Evolutionary conservation across 2,329 filamentous ascomycete species (phyloP).

Genomic region (Exophiala spinifera): DNA sequence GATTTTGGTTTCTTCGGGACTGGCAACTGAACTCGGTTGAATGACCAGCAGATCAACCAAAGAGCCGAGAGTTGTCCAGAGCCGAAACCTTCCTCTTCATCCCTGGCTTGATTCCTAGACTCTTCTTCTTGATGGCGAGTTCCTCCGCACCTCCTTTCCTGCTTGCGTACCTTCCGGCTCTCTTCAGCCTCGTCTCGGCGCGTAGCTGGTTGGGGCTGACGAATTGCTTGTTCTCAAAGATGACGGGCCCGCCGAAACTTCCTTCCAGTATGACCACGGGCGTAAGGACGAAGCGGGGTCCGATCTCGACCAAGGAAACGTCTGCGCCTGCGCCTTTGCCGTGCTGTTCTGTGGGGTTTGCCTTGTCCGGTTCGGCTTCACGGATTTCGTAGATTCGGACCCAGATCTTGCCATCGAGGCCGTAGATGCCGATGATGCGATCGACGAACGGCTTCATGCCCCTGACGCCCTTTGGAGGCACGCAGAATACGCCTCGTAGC

Average conservation of each 20-base stretch:
- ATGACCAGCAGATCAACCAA: conserved; percentile 55
- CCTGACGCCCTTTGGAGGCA: conserved; percentile 74
- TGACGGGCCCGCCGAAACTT: conserved; percentile 90
- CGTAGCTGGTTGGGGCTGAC: conserved; percentile 94
- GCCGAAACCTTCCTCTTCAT: conserved; percentile 62
- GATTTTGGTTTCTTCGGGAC: no score
- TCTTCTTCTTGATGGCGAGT: conserved; percentile 68
- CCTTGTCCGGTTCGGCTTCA: conserved; percentile 54
- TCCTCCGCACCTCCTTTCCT: conserved; percentile 73
- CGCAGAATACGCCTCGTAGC: conserved; percentile 84
- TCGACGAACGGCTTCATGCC: conserved; percentile 96
- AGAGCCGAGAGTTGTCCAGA: conserved; percentile 71
- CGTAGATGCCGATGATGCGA: conserved; percentile 87
- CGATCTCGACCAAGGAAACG: conserved; percentile 84
- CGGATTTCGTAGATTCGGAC: conserved; percentile 90
- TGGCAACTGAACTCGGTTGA: no score
- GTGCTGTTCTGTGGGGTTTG: conserved; percentile 29
- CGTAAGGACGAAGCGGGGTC: conserved; percentile 86
- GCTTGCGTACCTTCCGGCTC: conserved; percentile 73
- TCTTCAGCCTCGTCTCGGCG: conserved; percentile 68
- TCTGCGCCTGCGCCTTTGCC: no score
- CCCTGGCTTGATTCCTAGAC: conserved; percentile 68
- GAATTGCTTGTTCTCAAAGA: conserved; percentile 98
- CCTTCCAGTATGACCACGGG: conserved; percentile 95
- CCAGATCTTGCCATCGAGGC: conserved; percentile 94